phyloP scores from a whole-genome alignment of 2,329 filamentous ascomycete species.

The Stachybotrys chlorohalonatus region DNA sequence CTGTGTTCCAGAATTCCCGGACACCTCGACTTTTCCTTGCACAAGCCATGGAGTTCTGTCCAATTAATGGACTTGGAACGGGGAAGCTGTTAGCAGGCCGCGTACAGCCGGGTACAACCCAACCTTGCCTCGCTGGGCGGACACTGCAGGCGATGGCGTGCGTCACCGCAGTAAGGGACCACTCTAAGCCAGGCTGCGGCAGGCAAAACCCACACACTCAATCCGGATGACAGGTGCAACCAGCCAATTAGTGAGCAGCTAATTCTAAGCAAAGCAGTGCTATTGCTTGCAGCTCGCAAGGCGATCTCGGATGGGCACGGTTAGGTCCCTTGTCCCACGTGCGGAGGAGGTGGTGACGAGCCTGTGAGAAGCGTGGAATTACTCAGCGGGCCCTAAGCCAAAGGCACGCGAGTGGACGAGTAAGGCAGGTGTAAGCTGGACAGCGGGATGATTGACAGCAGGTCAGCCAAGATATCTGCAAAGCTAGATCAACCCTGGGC shows the following conservation, averaged over 20 bases:
- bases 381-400: constrained; percentile 17
- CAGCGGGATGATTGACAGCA: too few species aligned
- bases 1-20: background rate
- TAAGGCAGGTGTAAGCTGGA: too few species aligned
- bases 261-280: background rate
- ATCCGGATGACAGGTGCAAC: background rate
- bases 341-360: background rate
- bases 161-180: background rate
- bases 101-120: background rate
- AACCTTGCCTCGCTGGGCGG: background rate
- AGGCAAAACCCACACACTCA: background rate
- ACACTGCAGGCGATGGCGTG: background rate
- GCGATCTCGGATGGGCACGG: background rate
- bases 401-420: too few species aligned
- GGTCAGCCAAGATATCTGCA: too few species aligned
- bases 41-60: background rate
- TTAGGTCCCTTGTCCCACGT: background rate
- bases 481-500: too few species aligned
- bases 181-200: background rate
- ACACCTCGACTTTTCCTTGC: background rate
- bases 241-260: background rate
- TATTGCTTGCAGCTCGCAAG: background rate
- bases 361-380: constrained; percentile 26
- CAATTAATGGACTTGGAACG: background rate
- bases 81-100: background rate